Evolutionary conservation across 2,329 filamentous ascomycete genomes (phyloP).

Genomic region (Davidsoniella eucalypti): DNA sequence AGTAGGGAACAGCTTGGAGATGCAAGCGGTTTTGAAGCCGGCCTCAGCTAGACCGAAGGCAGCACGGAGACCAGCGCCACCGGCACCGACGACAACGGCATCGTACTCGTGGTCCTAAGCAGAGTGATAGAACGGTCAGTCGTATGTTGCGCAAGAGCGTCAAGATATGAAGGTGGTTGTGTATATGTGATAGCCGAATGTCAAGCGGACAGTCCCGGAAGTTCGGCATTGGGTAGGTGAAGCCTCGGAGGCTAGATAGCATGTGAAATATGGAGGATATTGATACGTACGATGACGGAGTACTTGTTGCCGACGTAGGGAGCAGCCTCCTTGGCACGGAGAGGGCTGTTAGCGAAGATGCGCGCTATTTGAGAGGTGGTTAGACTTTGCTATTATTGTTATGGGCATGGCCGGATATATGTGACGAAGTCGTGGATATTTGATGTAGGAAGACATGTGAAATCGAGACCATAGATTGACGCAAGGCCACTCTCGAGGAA

Average conservation of each 20-base stretch:
- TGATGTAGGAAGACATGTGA: neutral
- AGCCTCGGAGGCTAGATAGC: neutral
- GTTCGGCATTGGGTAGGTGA: neutral
- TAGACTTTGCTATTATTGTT: neutral
- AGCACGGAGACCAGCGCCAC: constrained; percentile 65
- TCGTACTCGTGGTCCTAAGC: constrained; percentile 91
- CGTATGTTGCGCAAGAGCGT: too few species aligned
- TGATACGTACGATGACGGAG: constrained; percentile 64
- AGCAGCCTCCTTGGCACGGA: constrained; percentile 86
- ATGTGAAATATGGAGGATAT: neutral
- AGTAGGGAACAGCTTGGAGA: constrained; percentile 74
- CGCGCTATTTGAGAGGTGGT: constrained; percentile 37
- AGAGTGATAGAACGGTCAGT: neutral
- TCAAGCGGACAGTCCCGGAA: too few species aligned
- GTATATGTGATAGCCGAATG: too few species aligned
- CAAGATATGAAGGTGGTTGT: too few species aligned
- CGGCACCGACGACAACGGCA: constrained; percentile 81
- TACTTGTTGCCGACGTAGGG: constrained; percentile 80
- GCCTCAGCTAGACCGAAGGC: constrained; percentile 77
- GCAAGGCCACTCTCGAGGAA: neutral
- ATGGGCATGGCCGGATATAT: too few species aligned
- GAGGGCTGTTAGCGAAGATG: constrained; percentile 69
- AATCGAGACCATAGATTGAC: neutral
- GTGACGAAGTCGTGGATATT: neutral
- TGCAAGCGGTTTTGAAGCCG: constrained; percentile 79